Base-by-base conservation (phyloP, 495 filamentous ascomycete species). In the Parachaetomium inaequale region DNA sequence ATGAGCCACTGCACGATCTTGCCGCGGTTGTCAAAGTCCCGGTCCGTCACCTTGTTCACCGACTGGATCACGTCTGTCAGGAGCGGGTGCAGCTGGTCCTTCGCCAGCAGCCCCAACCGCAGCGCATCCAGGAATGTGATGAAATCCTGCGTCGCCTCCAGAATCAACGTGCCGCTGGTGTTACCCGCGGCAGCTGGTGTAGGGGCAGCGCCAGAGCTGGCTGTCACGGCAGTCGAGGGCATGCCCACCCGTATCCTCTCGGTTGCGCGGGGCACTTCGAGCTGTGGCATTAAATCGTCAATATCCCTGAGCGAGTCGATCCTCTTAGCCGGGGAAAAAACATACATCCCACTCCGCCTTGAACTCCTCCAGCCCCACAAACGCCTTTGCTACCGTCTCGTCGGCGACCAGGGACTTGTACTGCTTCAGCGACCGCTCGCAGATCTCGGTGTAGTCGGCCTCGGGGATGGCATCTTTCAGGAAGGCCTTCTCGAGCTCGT, bases 1-100 rank as follows among this genome's bases (percentile, higher is more conserved):
- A 99, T 99, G 66, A 99, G 80, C 95, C 95, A 99, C 70, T 95
- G 91, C 45, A 99, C 90, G 68, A 99, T 98, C 80, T 97, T 97
- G 45, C 89, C 91, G 68, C 93, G 86, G 65, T 88, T 90, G 63
- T 96, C 91, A 73, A 98, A 99, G 57, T 97, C 94, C 43, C 83
- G 80, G 67, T 92, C 90, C 15, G 93, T 96, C 62, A 98, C 95
- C 71, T 93, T 93, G 74, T 98, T 98, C 29, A 96, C 95, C 2
- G 89, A 89, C 61, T 96, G 93, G 43, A 99, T 99, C 12, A 96
- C 88, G 62, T 97, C 93, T 1, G 91, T 92, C 1, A 98, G 81
- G 1, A 98, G 79, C 19, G 95, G 95, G 68, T 99, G 95, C 17
- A 99, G 79, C 55, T 92, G 91, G 75, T 99, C 93, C 73, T 99